Evolutionary conservation across 1,284 basidiomycete species (phyloP).

Genomic region (Xanthoconium separans): DNA sequence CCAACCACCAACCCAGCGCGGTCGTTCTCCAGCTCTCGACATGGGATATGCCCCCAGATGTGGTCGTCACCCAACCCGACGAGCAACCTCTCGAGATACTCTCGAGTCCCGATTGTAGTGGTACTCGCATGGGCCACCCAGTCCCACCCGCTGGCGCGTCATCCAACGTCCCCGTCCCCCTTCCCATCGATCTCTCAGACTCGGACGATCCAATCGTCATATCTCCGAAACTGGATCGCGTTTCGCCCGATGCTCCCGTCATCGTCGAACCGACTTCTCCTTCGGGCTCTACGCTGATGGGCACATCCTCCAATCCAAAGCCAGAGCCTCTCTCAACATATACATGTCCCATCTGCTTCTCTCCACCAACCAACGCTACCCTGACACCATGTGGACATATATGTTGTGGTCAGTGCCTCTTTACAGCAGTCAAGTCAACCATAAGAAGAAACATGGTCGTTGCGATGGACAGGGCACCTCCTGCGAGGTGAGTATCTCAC

Average conservation of each 20-base stretch:
- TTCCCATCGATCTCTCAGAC: constrained; percentile 4
- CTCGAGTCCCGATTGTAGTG: neutral
- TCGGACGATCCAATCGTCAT: neutral
- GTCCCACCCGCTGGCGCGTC: too few relatives aligned
- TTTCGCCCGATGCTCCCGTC: neutral
- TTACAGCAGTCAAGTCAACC: constrained; percentile 66
- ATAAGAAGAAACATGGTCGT: constrained; percentile 48
- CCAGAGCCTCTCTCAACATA: constrained; percentile 60
- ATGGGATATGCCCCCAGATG: constrained; percentile 19
- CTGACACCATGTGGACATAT: constrained; percentile 78
- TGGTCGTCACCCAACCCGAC: neutral
- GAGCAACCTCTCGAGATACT: neutral
- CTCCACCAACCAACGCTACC: constrained; percentile 68
- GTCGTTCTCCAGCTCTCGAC: constrained; percentile 17
- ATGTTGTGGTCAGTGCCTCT: constrained; percentile 73
- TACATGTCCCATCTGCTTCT: constrained; percentile 77
- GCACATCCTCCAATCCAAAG: neutral
- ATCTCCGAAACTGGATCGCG: neutral
- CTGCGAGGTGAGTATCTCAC: constrained; percentile 42
- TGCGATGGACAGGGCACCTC: constrained; percentile 38
- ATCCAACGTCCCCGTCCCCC: neutral
- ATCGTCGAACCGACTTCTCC: neutral
- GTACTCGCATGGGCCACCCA: neutral
- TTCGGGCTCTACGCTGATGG: neutral
- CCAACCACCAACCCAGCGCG: neutral